Evolutionary conservation across 176 grass and related monocot species (phyloP).

Genomic region (Eragrostis nindensis): DNA sequence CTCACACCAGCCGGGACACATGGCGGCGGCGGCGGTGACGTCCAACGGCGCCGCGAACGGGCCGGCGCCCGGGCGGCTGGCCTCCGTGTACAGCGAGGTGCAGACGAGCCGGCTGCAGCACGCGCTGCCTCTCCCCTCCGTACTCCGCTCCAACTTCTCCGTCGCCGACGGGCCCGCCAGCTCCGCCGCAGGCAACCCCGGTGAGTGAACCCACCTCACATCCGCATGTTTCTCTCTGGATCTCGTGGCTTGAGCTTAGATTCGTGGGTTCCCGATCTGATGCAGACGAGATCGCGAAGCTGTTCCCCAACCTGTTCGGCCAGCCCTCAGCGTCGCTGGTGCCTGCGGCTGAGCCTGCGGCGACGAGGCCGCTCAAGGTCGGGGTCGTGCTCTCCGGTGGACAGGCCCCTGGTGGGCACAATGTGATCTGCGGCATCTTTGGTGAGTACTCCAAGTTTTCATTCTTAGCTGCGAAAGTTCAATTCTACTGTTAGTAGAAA

Average conservation of each 20-base stretch:
- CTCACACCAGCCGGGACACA: constrained; percentile 21
- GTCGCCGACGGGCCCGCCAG: constrained; percentile 74
- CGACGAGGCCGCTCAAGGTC: constrained; percentile 61
- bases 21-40: constrained; percentile 54
- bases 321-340: constrained; percentile 80
- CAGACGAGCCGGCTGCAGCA: constrained; percentile 90
- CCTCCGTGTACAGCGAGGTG: constrained; percentile 91
- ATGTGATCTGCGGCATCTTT: constrained; percentile 98
- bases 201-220: constrained; percentile 28
- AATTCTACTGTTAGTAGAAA: background rate
- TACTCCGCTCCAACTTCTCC: constrained; percentile 59
- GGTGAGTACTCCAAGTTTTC: constrained; percentile 45
- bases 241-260: constrained; percentile 26
- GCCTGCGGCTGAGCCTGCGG: constrained; percentile 36
- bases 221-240: background rate
- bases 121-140: constrained; percentile 75
- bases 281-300: constrained; percentile 92
- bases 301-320: constrained; percentile 80
- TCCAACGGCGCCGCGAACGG: constrained; percentile 55
- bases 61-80: constrained; percentile 49
- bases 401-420: constrained; percentile 91
- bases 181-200: constrained; percentile 76
- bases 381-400: constrained; percentile 92
- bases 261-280: constrained; percentile 29
- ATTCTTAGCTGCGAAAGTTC: background rate